phyloP scores from a whole-genome alignment of 163 green algal genomes.

The Chlamydomonas reinhardtii region DNA sequence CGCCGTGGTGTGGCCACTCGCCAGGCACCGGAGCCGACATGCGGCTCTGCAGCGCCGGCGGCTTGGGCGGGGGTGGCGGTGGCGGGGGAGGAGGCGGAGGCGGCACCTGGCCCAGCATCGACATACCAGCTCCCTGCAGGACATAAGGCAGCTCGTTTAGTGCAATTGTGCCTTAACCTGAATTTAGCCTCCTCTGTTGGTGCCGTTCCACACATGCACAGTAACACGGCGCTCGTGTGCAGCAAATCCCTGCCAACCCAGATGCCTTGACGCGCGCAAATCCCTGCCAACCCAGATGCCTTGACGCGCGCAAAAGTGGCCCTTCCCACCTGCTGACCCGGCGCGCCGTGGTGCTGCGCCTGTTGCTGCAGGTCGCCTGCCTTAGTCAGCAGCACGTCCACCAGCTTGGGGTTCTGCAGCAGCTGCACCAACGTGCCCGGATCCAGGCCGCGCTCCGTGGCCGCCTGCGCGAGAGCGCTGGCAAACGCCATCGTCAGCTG shows the following conservation, averaged over 20 bases:
- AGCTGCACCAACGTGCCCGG: slow-evolving; percentile 28
- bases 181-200: too few species aligned
- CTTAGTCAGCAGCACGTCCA: slow-evolving; percentile 42
- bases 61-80: slow-evolving; percentile 32
- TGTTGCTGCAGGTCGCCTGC: slow-evolving; percentile 41
- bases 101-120: background rate
- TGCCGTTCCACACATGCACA: too few species aligned
- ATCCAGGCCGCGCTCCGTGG: slow-evolving; percentile 27
- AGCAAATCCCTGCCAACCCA: too few species aligned
- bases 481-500: slow-evolving; percentile 44
- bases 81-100: slow-evolving; percentile 7
- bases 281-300: too few species aligned
- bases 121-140: background rate
- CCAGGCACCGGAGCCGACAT: slow-evolving; percentile 19
- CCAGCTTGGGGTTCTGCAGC: slow-evolving; percentile 41
- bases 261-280: too few species aligned
- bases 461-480: slow-evolving; percentile 29
- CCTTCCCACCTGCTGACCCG: background rate
- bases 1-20: slow-evolving; percentile 11
- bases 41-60: slow-evolving; percentile 25
- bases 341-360: background rate
- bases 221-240: too few species aligned
- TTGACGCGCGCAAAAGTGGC: too few species aligned
- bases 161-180: too few species aligned
- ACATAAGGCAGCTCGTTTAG: background rate